Evolutionary conservation across 2,329 filamentous ascomycete genomes (phyloP), one percentile per base, ranked within the genome.

Genomic region (Penicillium sp.): DNA sequence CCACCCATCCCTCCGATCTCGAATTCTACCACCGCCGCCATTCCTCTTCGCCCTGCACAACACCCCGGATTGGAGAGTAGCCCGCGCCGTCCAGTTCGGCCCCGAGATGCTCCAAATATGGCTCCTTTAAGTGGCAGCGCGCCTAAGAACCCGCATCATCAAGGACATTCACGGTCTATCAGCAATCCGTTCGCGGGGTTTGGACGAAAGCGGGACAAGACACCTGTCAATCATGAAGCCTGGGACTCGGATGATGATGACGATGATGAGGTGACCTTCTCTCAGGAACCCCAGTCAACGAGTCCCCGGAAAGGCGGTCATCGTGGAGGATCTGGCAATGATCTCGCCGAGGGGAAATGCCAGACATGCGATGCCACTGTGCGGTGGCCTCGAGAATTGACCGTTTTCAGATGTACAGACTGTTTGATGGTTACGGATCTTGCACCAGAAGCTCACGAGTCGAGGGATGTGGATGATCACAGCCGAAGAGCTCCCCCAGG

Each of bases 401-500:
- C 83, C 34, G 83, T 88, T 36, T 96, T 94, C 72, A 83, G 90
- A 63, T 96, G 92, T 72, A 88, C 89, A 40, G 88, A 90, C 50
- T 96, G 92, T 71, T 77, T 89, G 65, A 94, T 89, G 16, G 86
- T 96, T 68, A 96, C 95, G 68, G 91, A 96, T 68, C 72, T 96
- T 48, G 79, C 82, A 55, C 80, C 81, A 40, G 67, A 66, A 31
- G 5, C 32, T 1, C 16, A 54, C 18, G 68, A 71, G 18, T 50
- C 58, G 24, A 60, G 58, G 42, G 60, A 66, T 43, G 27, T 54
- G 34, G 48, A 41, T 36, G 53, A 46, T 40, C 38, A 13, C 7
- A 14, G 8, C 39, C 36, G 27, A 7, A 40, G 18, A 8, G 9
- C 46, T 2, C 16, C 39, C 8, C 32, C 40, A 10, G 51, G 27